Conservation (phyloP, 495 filamentous ascomycete genomes). For the Amphirosellinia nigrospora region DNA sequence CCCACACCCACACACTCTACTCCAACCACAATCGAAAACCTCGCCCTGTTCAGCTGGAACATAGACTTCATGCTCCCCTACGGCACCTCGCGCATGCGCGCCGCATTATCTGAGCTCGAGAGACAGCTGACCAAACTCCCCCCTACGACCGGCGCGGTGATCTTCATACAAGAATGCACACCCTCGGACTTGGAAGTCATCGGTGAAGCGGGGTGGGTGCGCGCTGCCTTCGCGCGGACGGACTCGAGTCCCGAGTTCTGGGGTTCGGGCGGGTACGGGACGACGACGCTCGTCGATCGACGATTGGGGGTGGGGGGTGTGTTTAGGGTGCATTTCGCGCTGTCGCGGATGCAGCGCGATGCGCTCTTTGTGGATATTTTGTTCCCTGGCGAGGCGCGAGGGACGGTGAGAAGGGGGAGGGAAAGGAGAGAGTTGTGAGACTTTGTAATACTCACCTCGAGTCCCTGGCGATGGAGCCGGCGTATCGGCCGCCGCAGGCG, state of each 20-base stretch:
- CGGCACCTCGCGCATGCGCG: conserved; percentile 47
- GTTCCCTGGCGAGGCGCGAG: conserved; percentile 11
- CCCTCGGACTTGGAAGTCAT: conserved; percentile 49
- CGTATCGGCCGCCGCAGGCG: conserved; percentile 53
- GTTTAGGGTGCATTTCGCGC: conserved; percentile 54
- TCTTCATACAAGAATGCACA: conserved; percentile 61
- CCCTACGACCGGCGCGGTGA: conserved; percentile 37
- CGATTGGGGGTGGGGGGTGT: conserved; percentile 45
- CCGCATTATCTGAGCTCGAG: conserved; percentile 50
- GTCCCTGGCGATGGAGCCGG: conserved; percentile 49
- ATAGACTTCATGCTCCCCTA: conserved; percentile 56
- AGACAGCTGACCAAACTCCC: conserved; percentile 21
- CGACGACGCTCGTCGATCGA: conserved; percentile 56
- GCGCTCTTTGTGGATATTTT: conserved; percentile 55
- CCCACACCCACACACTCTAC: too few species aligned
- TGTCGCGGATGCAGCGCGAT: conserved; percentile 55
- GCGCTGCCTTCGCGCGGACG: conserved; percentile 52
- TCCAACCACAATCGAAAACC: conserved; percentile 15
- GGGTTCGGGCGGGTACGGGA: conserved; percentile 54
- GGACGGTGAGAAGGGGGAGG: conserved; percentile 20
- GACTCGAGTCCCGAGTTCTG: conserved; percentile 46
- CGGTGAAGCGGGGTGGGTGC: conserved; percentile 48
- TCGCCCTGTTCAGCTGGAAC: conserved; percentile 51
- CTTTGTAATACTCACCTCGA: conserved; percentile 63
- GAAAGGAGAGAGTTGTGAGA: conserved; percentile 38